Evolutionary conservation across 2,329 filamentous ascomycete species (phyloP).

Genomic region (Cordyceps cateniannulata): DNA sequence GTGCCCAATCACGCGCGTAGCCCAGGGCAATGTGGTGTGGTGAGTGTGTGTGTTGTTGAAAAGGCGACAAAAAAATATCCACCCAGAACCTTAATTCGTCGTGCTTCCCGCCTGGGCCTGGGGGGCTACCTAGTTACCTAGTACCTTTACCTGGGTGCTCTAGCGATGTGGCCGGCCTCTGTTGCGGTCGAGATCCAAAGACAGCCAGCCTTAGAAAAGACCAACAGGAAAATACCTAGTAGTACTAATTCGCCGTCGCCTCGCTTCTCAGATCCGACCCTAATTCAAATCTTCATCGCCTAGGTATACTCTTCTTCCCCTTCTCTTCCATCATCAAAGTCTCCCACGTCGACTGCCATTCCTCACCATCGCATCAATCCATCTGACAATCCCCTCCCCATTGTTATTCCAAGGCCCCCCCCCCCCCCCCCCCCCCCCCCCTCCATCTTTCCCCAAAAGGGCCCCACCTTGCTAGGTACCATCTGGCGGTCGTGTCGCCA

Average conservation of each 20-base stretch:
- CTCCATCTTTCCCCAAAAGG: not conserved
- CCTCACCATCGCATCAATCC: too few species aligned
- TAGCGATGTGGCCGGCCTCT: not conserved
- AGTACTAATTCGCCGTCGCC: too few species aligned
- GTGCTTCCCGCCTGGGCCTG: not conserved
- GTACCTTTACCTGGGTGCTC: too few species aligned
- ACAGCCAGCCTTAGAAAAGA: too few species aligned
- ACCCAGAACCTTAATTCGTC: conserved; percentile 8
- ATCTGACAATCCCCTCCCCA: not conserved
- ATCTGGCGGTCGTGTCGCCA: not conserved
- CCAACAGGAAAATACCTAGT: too few species aligned
- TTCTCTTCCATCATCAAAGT: too few species aligned
- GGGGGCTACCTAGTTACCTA: too few species aligned
- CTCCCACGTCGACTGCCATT: too few species aligned
- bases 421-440: not conserved
- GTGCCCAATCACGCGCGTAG: conserved; percentile 5
- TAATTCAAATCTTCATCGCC: too few species aligned
- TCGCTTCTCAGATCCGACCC: too few species aligned
- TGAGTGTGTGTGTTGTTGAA: not conserved
- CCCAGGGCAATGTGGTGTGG: not conserved
- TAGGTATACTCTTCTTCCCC: too few species aligned
- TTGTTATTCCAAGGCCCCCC: not conserved
- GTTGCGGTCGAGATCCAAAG: not conserved
- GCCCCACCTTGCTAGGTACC: not conserved
- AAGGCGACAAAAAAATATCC: not conserved